Conservation (phyloP, 768 basidiomycete species). For the Auricularia cornea region DNA sequence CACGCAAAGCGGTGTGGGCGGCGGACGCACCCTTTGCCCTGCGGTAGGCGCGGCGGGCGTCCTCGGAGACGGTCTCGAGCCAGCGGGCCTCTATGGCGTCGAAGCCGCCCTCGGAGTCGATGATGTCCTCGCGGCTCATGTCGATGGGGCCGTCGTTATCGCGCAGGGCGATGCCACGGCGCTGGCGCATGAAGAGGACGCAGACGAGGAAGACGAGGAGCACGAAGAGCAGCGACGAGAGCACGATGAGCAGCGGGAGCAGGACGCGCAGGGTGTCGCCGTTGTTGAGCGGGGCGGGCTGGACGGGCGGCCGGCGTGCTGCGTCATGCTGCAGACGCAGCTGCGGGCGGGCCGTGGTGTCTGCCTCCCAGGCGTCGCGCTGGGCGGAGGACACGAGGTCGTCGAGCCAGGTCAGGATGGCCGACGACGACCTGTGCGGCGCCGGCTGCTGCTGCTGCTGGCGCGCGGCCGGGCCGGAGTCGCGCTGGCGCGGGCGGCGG, state of each 20-base stretch:
- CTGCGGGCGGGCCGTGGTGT: background rate
- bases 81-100: slow-evolving; percentile 88
- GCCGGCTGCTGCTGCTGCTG: background rate
- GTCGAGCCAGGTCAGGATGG: background rate
- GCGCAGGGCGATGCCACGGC: slow-evolving; percentile 67
- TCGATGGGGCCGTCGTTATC: slow-evolving; percentile 92
- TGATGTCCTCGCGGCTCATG: slow-evolving; percentile 83
- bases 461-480: background rate
- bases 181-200: slow-evolving; percentile 71
- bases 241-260: slow-evolving; percentile 87
- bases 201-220: slow-evolving; percentile 87
- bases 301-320: background rate
- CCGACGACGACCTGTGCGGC: background rate
- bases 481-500: background rate
- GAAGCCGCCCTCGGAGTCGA: slow-evolving; percentile 88
- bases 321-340: background rate
- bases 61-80: slow-evolving; percentile 76
- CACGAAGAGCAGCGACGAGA: slow-evolving; percentile 87
- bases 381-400: background rate
- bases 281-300: slow-evolving; percentile 20
- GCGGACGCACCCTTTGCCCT: slow-evolving; percentile 68
- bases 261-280: slow-evolving; percentile 72
- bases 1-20: background rate
- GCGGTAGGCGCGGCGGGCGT: slow-evolving; percentile 58
- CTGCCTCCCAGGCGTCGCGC: background rate